These are phyloP conservation scores for Zygosaccharomyces rouxii DNA, from an alignment of 805 yeast genomes.

Conservation along the genomic window DNA sequence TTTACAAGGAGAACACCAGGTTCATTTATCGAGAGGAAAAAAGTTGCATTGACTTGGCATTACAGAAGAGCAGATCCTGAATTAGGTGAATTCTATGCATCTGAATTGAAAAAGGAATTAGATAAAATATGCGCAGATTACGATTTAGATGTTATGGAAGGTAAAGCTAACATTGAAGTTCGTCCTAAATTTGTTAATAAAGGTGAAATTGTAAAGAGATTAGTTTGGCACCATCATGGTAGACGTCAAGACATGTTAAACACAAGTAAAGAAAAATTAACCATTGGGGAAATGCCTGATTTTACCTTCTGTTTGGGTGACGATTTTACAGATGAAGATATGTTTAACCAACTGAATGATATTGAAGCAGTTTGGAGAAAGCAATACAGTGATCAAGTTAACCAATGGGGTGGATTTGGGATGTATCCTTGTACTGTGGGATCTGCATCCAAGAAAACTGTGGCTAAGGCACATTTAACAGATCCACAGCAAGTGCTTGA, in stretches of 20 bases:
- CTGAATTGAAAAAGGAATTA: conserved; percentile 62
- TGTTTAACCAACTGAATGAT: conserved; percentile 74
- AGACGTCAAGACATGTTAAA: conserved; percentile 42
- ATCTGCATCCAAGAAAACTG: conserved; percentile 80
- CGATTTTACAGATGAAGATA: conserved; percentile 95
- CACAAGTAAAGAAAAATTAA: conserved; percentile 31
- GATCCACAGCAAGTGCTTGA: conserved; percentile 84
- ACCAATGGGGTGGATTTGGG: conserved; percentile 52
- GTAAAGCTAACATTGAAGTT: conserved; percentile 97
- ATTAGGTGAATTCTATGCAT: conserved; percentile 82
- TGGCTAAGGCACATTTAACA: conserved; percentile 77
- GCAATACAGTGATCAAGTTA: conserved; percentile 37
- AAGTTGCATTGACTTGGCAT: conserved; percentile 97
- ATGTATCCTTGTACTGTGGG: conserved; percentile 88
- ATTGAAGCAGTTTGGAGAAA: conserved; percentile 47
- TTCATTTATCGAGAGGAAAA: conserved; percentile 75
- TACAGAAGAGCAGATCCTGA: conserved; percentile 93
- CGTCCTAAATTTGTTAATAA: conserved; percentile 91
- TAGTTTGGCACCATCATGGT: conserved; percentile 65
- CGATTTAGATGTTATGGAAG: conserved; percentile 93
- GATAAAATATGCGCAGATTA: conserved; percentile 57
- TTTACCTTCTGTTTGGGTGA: conserved; percentile 91
- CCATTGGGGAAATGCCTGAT: conserved; percentile 58
- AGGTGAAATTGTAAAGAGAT: conserved; percentile 88
- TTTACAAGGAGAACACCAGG: conserved; percentile 92